Conservation (phyloP, 352 stramenopile genomes). For the Phytophthora meadii region DNA sequence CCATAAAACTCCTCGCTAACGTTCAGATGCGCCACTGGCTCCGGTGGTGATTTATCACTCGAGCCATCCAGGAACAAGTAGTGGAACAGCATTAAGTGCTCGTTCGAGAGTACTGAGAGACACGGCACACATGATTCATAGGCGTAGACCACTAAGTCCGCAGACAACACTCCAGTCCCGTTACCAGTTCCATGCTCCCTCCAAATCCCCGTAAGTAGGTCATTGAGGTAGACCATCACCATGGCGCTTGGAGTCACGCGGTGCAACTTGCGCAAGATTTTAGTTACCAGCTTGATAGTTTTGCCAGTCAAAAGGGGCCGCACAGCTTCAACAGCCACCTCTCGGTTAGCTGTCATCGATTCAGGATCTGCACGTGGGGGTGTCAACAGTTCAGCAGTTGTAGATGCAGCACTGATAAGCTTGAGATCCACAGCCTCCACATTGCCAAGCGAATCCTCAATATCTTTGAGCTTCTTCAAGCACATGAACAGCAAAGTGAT, state of each 20-base stretch:
- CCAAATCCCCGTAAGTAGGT: conserved; percentile 56
- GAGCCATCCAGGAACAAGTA: conserved; percentile 49
- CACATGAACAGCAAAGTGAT: conserved; percentile 82
- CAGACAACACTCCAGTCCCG: conserved; percentile 21
- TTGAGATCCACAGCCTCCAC: conserved; percentile 57
- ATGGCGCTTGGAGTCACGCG: conserved; percentile 64
- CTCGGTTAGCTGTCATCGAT: conserved; percentile 16
- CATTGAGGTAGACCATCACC: conserved; percentile 73
- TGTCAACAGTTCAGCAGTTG: conserved; percentile 50
- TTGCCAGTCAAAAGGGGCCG: conserved; percentile 60
- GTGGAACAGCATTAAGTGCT: conserved; percentile 76
- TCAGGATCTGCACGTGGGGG: conserved; percentile 22
- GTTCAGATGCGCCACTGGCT: conserved; percentile 31
- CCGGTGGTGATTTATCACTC: conserved; percentile 16
- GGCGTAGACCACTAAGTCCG: conserved; percentile 64
- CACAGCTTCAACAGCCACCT: conserved; percentile 52
- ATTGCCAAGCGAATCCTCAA: conserved; percentile 28
- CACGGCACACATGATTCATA: conserved; percentile 76
- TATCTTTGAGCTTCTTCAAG: conserved; percentile 76
- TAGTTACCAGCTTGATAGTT: conserved; percentile 77
- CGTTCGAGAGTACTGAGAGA: conserved; percentile 64
- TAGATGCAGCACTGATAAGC: conserved; percentile 50
- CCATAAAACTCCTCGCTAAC: conserved; percentile 63
- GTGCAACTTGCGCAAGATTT: conserved; percentile 77
- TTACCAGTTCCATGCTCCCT: conserved; percentile 36